These are phyloP conservation scores for Didymella keratinophila DNA, from an alignment of 2,329 filamentous ascomycete species.

Conservation along the genomic window DNA sequence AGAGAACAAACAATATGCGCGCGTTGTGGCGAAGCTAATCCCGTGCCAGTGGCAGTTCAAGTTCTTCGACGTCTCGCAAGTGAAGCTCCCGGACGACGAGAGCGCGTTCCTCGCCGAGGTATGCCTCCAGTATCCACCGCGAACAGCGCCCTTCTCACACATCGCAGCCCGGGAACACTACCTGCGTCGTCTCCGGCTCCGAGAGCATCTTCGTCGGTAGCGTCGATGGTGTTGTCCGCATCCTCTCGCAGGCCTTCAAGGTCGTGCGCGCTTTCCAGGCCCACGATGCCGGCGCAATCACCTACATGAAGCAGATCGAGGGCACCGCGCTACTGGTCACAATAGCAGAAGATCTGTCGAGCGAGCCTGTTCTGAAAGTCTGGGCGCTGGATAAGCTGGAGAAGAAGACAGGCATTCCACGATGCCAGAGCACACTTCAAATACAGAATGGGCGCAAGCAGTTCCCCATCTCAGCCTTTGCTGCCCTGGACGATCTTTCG, in stretches of 20 bases:
- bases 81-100: constrained; percentile 81
- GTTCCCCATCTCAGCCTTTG: constrained; percentile 94
- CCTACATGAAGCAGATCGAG: constrained; percentile 90
- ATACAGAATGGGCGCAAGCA: constrained; percentile 91
- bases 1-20: constrained; percentile 4
- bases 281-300: constrained; percentile 80
- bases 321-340: constrained; percentile 88
- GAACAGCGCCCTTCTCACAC: constrained; percentile 31
- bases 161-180: constrained; percentile 69
- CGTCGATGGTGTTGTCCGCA: constrained; percentile 83
- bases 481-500: constrained; percentile 84
- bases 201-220: constrained; percentile 90
- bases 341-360: constrained; percentile 83
- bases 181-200: constrained; percentile 84
- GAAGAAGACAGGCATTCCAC: constrained; percentile 90
- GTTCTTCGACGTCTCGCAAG: constrained; percentile 95
- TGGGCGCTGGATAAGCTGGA: constrained; percentile 95
- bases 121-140: constrained; percentile 50
- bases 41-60: constrained; percentile 93
- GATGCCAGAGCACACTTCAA: constrained; percentile 83
- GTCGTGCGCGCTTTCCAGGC: constrained; percentile 85
- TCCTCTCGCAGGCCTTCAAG: constrained; percentile 88
- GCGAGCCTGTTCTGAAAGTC: constrained; percentile 91
- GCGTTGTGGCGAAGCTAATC: constrained; percentile 34
- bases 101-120: constrained; percentile 80